Conservation (phyloP, 176 grass and related monocot genomes). For the Avena insularis region DNA sequence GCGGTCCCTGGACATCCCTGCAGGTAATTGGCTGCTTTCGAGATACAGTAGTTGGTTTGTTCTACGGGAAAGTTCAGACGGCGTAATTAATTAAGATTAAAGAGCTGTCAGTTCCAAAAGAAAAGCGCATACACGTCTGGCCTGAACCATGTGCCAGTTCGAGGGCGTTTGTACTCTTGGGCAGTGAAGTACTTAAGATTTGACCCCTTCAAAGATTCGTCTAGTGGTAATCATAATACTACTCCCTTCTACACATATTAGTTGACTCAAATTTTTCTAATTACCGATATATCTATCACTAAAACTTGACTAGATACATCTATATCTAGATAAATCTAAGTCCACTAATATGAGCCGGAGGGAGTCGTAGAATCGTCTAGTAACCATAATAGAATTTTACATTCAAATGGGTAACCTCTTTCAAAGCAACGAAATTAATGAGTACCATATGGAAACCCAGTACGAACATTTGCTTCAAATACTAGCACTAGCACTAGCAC, state of each 20-base stretch:
- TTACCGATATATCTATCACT: too few relatives aligned
- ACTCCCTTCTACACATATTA: too few relatives aligned
- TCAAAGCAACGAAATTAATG: too few relatives aligned
- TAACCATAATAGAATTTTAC: background rate
- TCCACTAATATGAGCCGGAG: too few relatives aligned
- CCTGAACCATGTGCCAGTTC: background rate
- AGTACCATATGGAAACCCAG: background rate
- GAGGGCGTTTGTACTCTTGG: background rate
- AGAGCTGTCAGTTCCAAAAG: background rate
- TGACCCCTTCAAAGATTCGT: background rate
- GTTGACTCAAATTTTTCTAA: too few relatives aligned
- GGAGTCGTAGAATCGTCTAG: background rate
- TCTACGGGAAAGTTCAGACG: background rate
- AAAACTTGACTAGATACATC: too few relatives aligned
- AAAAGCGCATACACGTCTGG: slow-evolving; percentile 1
- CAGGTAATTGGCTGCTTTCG: slow-evolving; percentile 51
- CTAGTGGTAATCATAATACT: too few relatives aligned
- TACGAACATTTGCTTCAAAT: background rate
- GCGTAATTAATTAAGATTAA: background rate
- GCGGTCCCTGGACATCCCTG: slow-evolving; percentile 74
- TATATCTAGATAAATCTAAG: too few relatives aligned
- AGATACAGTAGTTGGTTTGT: background rate
- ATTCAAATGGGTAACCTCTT: background rate
- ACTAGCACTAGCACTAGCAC: background rate
- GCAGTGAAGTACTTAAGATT: background rate